A percentile compares a stretch with the other conserved stretches of the same genome.
phyloP scores from a whole-genome alignment of 208 protist genomes.

The Leishmania tarentolae region DNA sequence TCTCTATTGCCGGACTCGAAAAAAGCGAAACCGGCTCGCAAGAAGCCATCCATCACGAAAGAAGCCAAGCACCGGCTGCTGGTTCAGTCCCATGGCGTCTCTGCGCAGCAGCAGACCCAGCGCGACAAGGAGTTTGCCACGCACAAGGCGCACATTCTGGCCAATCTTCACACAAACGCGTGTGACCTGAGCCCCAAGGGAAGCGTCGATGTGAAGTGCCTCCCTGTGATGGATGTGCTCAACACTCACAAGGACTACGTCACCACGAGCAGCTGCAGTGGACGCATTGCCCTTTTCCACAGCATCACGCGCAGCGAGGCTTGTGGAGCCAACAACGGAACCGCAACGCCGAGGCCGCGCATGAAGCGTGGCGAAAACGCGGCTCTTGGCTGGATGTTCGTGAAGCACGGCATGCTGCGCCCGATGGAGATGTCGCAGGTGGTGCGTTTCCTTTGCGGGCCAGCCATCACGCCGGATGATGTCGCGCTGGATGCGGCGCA shows the following conservation, averaged over 20 bases:
- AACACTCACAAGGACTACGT: slow-evolving; percentile 83
- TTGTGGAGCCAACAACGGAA: slow-evolving; percentile 5
- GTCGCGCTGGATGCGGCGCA: slow-evolving; percentile 31
- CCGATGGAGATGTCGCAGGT: slow-evolving; percentile 56
- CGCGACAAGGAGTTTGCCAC: slow-evolving; percentile 68
- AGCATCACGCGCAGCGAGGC: slow-evolving; percentile 23
- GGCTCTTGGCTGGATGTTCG: slow-evolving; percentile 83
- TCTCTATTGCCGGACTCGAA: slow-evolving; percentile 4
- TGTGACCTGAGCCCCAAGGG: slow-evolving; percentile 83
- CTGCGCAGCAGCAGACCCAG: slow-evolving; percentile 42
- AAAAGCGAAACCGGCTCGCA: slow-evolving; percentile 34
- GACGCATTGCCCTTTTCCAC: slow-evolving; percentile 90
- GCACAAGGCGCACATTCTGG: slow-evolving; percentile 71
- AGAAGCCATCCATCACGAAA: slow-evolving; percentile 14
- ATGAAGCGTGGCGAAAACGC: slow-evolving; percentile 70
- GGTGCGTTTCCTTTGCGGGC: slow-evolving; percentile 65
- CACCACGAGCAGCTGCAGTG: slow-evolving; percentile 90
- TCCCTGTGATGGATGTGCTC: slow-evolving; percentile 68
- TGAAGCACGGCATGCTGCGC: slow-evolving; percentile 79
- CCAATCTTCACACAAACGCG: slow-evolving; percentile 55
- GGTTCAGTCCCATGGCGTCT: neutral
- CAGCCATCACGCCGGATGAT: slow-evolving; percentile 21
- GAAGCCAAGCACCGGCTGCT: neutral
- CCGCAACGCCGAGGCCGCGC: slow-evolving; percentile 9
- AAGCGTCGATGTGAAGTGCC: slow-evolving; percentile 77